A percentile compares a stretch with the other conserved stretches of the same genome.
These are phyloP conservation scores for Deuterostichococcus epilithicus DNA, from an alignment of 139 green algal genomes.

Conservation along the genomic window DNA sequence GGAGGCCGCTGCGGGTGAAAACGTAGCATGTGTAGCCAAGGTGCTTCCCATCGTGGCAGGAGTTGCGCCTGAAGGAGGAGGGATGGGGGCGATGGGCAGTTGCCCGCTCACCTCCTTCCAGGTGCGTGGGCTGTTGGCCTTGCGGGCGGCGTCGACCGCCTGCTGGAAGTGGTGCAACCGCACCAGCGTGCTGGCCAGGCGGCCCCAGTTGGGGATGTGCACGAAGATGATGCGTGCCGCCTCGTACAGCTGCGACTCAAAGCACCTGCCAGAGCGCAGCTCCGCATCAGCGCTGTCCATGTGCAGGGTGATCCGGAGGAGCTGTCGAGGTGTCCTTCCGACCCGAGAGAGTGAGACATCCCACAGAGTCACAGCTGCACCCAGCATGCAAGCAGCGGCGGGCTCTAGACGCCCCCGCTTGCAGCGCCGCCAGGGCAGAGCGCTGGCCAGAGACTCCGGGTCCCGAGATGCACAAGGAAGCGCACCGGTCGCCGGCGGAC, in stretches of 20 bases:
- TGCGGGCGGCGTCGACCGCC: conserved; percentile 94
- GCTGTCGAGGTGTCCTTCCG: not conserved
- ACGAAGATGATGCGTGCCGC: conserved; percentile 90
- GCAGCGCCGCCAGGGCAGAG: no score
- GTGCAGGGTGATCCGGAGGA: conserved; percentile 10
- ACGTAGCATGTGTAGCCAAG: no score
- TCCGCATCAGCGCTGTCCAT: conserved; percentile 38
- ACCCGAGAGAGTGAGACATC: not conserved
- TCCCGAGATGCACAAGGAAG: not conserved
- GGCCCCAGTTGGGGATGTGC: conserved; percentile 92
- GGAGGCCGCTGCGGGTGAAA: no score
- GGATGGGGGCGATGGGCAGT: no score
- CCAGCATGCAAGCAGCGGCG: not conserved
- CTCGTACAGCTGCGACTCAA: conserved; percentile 90
- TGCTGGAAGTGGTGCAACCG: conserved; percentile 83
- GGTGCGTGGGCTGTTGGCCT: conserved; percentile 88
- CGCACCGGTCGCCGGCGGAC: conserved; percentile 50
- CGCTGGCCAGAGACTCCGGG: no score
- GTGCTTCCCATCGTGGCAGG: no score
- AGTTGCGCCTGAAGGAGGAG: no score
- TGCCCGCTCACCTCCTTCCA: conserved; percentile 94
- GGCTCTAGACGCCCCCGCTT: no score
- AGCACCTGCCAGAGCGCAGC: conserved; percentile 38
- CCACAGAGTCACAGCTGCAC: not conserved
- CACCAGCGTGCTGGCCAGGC: conserved; percentile 88